A percentile compares a stretch with the other conserved stretches of the same genome.
Evolutionary conservation across 2,329 filamentous ascomycete genomes (phyloP).

Genomic region (Phaeosphaeria sp.): DNA sequence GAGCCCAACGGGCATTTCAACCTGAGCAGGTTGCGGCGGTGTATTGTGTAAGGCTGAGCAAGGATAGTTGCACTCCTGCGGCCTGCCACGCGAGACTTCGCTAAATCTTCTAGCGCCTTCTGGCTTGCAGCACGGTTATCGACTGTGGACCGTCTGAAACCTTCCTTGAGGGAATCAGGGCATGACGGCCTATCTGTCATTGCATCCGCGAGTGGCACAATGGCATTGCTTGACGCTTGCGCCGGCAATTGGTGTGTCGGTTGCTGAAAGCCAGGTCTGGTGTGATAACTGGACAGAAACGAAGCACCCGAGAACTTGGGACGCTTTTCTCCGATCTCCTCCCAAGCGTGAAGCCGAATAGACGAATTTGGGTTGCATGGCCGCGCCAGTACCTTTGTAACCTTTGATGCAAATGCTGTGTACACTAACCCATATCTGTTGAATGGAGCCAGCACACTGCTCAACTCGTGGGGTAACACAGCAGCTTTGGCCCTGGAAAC

Average conservation of each 20-base stretch:
- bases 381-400: constrained; percentile 1
- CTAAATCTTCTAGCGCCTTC: constrained; percentile 43
- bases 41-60: constrained; percentile 43
- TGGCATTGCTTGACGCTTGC: constrained; percentile 2
- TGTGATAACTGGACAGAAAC: constrained; percentile 4
- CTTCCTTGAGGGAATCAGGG: not conserved
- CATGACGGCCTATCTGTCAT: constrained; percentile 15
- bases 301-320: constrained; percentile 22
- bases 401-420: constrained; percentile 20
- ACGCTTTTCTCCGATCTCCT: constrained; percentile 32
- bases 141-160: too few species aligned
- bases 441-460: constrained; percentile 42
- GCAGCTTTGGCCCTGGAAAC: constrained; percentile 13
- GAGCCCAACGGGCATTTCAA: constrained; percentile 44
- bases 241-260: constrained; percentile 1
- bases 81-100: constrained; percentile 44
- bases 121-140: constrained; percentile 22
- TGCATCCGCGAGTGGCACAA: not conserved
- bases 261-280: not conserved
- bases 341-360: constrained; percentile 4
- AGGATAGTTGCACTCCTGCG: constrained; percentile 15
- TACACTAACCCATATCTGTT: constrained; percentile 23
- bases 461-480: constrained; percentile 25
- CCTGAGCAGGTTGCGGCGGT: constrained; percentile 37
- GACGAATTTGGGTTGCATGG: not conserved